phyloP scores from a whole-genome alignment of 441 rosid genomes.

The Flueggea neowawraea region DNA sequence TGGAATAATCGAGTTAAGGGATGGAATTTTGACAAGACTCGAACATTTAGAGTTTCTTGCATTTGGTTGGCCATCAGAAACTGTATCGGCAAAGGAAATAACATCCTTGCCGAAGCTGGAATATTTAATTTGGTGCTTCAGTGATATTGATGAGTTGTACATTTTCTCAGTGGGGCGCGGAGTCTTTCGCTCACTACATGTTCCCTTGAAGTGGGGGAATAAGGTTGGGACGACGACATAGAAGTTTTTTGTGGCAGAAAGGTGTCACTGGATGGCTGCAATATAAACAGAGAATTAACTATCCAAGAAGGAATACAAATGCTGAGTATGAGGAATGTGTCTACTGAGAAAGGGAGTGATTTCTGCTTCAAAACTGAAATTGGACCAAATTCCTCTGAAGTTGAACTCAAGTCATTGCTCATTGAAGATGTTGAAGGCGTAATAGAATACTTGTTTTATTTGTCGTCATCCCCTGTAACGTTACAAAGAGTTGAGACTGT shows the following conservation, averaged over 20 bases:
- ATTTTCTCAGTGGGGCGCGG: neutral
- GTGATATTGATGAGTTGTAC: constrained; percentile 10
- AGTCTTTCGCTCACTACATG: too few species aligned
- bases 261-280: neutral
- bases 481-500: constrained; percentile 15
- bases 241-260: neutral
- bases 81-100: constrained; percentile 11
- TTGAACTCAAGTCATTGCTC: neutral
- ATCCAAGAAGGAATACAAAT: constrained; percentile 13
- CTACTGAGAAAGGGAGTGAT: neutral
- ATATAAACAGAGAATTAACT: neutral
- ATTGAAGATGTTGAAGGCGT: neutral
- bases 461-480: neutral
- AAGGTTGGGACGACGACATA: too few species aligned
- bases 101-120: constrained; percentile 22
- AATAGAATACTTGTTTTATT: constrained; percentile 11
- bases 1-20: neutral
- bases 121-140: constrained; percentile 10
- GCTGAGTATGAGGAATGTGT: constrained; percentile 1
- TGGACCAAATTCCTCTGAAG: neutral
- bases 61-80: neutral
- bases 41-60: constrained; percentile 7
- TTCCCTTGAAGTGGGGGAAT: too few species aligned
- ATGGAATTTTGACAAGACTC: constrained; percentile 7
- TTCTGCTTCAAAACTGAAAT: constrained; percentile 7